A percentile compares a stretch with the other conserved stretches of the same genome.
Conservation (phyloP, 768 basidiomycete species). For the Paxillus ammoniavirescens region DNA sequence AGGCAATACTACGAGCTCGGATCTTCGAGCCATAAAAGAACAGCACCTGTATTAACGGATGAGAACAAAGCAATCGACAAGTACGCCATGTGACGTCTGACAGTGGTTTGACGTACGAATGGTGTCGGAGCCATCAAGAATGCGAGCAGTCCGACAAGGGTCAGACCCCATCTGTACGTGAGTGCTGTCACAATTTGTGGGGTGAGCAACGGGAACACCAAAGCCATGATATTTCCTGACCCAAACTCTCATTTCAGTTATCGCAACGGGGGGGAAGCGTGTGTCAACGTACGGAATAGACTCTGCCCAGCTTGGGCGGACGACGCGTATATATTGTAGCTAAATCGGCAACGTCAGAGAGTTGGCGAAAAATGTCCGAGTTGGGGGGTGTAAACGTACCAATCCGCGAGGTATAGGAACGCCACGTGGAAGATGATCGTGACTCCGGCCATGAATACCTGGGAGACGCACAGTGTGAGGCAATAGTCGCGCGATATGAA, state of each 20-base stretch:
- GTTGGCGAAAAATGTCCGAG: background rate
- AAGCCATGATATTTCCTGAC: constrained; percentile 38
- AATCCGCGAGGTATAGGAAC: constrained; percentile 52
- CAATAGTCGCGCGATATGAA: background rate
- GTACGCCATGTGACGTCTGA: too few relatives aligned
- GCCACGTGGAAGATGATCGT: constrained; percentile 45
- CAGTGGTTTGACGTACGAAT: constrained; percentile 30
- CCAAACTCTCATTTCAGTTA: background rate
- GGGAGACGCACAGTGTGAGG: background rate
- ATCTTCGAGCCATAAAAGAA: constrained; percentile 34
- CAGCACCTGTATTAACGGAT: constrained; percentile 17
- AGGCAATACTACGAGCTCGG: constrained; percentile 28
- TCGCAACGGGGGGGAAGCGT: background rate
- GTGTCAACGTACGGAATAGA: constrained; percentile 37
- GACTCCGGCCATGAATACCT: constrained; percentile 40
- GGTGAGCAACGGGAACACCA: constrained; percentile 51
- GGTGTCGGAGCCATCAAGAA: constrained; percentile 45
- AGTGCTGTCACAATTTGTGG: constrained; percentile 43
- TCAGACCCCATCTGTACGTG: constrained; percentile 50
- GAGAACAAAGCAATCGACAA: background rate
- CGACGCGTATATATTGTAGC: constrained; percentile 48
- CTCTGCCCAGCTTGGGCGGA: constrained; percentile 55
- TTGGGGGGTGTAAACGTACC: constrained; percentile 29
- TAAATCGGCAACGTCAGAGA: constrained; percentile 10
- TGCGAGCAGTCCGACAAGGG: constrained; percentile 40